Percentiles rank a stretch among this genome's conserved stretches.
These are phyloP conservation scores for Aspergillus arachidicola DNA, from an alignment of 2,329 filamentous ascomycete species.

Conservation along the genomic window DNA sequence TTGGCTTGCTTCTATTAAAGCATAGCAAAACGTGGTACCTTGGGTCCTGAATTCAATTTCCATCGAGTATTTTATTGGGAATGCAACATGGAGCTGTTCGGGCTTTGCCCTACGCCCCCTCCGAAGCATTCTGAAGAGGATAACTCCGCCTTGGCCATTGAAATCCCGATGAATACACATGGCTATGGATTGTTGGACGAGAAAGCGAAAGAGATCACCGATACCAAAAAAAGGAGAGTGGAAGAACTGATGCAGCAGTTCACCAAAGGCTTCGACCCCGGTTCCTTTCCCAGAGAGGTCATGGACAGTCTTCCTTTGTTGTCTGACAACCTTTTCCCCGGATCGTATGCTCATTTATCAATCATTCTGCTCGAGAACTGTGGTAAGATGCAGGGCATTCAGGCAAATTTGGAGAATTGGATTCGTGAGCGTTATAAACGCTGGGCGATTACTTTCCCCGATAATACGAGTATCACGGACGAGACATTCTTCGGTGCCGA, in stretches of 20 bases:
- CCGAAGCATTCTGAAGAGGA: background rate
- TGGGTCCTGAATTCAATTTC: background rate
- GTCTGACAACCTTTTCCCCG: slow-evolving; percentile 17
- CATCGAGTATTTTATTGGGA: background rate
- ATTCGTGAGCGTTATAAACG: slow-evolving; percentile 50
- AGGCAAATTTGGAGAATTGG: slow-evolving; percentile 65
- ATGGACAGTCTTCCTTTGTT: slow-evolving; percentile 12
- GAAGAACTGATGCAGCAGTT: slow-evolving; percentile 19
- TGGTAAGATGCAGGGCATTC: slow-evolving; percentile 65
- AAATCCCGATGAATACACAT: slow-evolving; percentile 15
- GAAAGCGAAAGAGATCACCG: slow-evolving; percentile 13
- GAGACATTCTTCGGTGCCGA: slow-evolving; percentile 24
- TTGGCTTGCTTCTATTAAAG: background rate
- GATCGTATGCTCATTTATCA: slow-evolving; percentile 28
- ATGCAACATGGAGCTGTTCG: slow-evolving; percentile 8
- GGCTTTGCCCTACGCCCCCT: background rate
- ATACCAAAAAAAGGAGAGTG: slow-evolving; percentile 15
- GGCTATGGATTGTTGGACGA: slow-evolving; percentile 14
- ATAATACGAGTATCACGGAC: slow-evolving; percentile 13
- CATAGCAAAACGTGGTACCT: background rate
- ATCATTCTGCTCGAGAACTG: slow-evolving; percentile 42
- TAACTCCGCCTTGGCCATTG: background rate
- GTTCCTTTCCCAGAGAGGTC: slow-evolving; percentile 18
- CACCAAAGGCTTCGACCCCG: slow-evolving; percentile 25
- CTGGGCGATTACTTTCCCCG: slow-evolving; percentile 1